phyloP scores from a whole-genome alignment of 495 filamentous ascomycete species.

The Hyaloscypha hepaticicola region DNA sequence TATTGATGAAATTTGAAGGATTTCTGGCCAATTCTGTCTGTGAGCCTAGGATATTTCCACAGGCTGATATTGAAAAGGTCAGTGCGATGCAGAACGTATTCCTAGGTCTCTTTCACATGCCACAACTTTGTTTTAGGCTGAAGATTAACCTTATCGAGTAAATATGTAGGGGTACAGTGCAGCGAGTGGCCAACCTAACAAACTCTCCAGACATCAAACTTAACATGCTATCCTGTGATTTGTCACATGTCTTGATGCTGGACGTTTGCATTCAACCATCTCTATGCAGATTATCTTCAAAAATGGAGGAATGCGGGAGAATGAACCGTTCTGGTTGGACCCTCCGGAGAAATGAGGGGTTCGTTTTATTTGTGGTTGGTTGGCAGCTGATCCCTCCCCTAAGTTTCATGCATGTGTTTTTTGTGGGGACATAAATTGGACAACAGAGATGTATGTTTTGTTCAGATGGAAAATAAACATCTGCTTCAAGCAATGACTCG shows the following conservation, averaged over 20 bases:
- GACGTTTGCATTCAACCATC: not conserved
- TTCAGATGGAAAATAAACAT: too few species aligned
- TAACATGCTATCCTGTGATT: not conserved
- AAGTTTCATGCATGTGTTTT: not conserved
- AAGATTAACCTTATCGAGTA: too few species aligned
- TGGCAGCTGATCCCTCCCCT: not conserved
- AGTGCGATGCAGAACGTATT: not conserved
- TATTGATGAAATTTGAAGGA: not conserved
- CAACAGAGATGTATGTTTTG: too few species aligned
- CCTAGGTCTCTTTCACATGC: not conserved
- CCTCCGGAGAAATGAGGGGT: not conserved
- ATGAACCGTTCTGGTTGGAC: not conserved
- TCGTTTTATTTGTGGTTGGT: not conserved
- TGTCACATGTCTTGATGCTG: not conserved
- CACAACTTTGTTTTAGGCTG: not conserved
- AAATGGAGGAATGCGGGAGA: not conserved
- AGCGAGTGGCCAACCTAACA: not conserved
- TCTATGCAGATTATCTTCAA: not conserved
- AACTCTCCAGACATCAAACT: not conserved
- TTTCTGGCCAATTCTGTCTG: not conserved
- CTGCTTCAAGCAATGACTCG: too few species aligned
- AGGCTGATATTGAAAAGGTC: not conserved
- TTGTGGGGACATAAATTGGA: not conserved
- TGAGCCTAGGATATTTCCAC: not conserved
- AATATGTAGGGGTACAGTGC: not conserved